A percentile compares a stretch with the other conserved stretches of the same genome.
Evolutionary conservation across 768 basidiomycete genomes (phyloP).

Genomic region (Podaxis sp.): DNA sequence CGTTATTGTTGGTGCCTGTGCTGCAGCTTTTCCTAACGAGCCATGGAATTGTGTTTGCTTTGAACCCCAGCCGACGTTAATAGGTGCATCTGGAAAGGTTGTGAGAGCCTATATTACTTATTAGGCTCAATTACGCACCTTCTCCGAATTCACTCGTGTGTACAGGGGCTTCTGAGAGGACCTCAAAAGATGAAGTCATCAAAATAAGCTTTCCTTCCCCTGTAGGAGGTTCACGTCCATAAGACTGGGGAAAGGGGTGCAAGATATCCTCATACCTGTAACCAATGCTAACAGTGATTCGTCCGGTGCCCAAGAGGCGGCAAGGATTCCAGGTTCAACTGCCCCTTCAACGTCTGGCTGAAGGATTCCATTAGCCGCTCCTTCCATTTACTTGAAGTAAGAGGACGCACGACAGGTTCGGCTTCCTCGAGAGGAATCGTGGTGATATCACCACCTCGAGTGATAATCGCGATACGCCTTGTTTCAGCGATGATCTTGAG

Average conservation of each 20-base stretch:
- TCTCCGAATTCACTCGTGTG: conserved; percentile 82
- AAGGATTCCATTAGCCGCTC: conserved; percentile 16
- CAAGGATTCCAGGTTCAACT: conserved; percentile 79
- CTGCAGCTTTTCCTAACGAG: conserved; percentile 85
- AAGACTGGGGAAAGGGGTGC: background rate
- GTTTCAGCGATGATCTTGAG: conserved; percentile 73
- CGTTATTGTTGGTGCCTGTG: conserved; percentile 47
- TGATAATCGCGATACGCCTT: conserved; percentile 63
- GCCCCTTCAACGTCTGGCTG: conserved; percentile 84
- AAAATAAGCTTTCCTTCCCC: conserved; percentile 79
- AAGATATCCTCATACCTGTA: conserved; percentile 53
- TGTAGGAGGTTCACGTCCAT: conserved; percentile 22
- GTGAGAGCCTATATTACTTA: conserved; percentile 4
- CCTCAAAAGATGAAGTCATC: conserved; percentile 89
- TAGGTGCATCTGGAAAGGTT: conserved; percentile 65
- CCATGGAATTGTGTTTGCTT: conserved; percentile 98
- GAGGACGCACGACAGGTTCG: conserved; percentile 38
- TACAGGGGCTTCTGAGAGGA: conserved; percentile 76
- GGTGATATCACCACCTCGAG: conserved; percentile 81
- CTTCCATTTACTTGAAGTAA: background rate
- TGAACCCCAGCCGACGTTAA: conserved; percentile 97
- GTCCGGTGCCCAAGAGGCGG: conserved; percentile 91
- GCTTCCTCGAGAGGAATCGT: conserved; percentile 58
- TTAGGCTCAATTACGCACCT: conserved; percentile 42
- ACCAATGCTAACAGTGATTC: conserved; percentile 81